phyloP scores from a whole-genome alignment of 441 rosid species.

The Pelargonium fulgidum region DNA sequence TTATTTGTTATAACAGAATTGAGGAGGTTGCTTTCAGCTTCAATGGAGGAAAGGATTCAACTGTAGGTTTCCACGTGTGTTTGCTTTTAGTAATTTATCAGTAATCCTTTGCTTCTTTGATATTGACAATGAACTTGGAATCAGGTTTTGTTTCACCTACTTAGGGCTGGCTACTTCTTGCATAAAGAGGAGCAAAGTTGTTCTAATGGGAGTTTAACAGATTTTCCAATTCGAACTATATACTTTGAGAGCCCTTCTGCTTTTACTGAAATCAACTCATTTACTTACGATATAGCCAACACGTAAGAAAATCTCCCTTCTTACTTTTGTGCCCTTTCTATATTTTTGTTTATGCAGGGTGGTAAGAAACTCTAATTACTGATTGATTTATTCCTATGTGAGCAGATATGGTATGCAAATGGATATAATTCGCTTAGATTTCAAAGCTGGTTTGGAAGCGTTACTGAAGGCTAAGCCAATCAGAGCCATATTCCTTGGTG shows the following conservation, averaged over 20 bases:
- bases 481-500: constrained; percentile 96
- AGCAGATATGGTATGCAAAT: constrained; percentile 73
- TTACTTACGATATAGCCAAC: constrained; percentile 76
- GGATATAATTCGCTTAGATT: constrained; percentile 78
- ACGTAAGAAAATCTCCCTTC: constrained; percentile 37
- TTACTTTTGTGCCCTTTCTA: constrained; percentile 4
- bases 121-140: constrained; percentile 24
- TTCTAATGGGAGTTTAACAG: constrained; percentile 50
- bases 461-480: constrained; percentile 70
- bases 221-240: constrained; percentile 81
- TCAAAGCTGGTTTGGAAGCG: constrained; percentile 93
- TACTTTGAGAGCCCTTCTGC: constrained; percentile 87
- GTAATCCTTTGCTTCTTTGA: constrained; percentile 19
- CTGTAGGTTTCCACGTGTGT: constrained; percentile 47
- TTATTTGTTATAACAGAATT: constrained; percentile 40
- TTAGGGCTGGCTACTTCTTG: constrained; percentile 88
- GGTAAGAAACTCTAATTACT: constrained; percentile 14
- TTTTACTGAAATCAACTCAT: constrained; percentile 82
- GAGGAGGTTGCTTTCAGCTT: constrained; percentile 98
- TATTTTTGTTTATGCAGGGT: constrained; percentile 1
- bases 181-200: constrained; percentile 50
- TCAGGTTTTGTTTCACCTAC: constrained; percentile 90
- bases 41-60: constrained; percentile 98
- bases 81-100: constrained; percentile 9
- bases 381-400: constrained; percentile 23